Evolutionary conservation across 1,284 basidiomycete species (phyloP).

Genomic region (Trichosporon faecale): DNA sequence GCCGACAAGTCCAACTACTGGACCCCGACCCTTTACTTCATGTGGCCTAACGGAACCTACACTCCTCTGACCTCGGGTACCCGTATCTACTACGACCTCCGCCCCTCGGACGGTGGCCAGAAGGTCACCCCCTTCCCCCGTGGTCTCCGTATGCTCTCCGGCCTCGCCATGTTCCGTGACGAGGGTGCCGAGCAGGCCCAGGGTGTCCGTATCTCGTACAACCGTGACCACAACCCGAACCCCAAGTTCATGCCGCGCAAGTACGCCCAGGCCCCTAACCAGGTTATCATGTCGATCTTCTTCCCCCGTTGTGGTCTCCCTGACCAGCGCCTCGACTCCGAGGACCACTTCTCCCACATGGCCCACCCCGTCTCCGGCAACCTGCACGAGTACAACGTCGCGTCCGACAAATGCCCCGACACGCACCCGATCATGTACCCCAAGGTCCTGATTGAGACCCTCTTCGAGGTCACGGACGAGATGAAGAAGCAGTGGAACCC

Average conservation of each 20-base stretch:
- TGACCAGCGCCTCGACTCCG: conserved; percentile 44
- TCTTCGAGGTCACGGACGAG: conserved; percentile 2
- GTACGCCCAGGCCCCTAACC: background rate
- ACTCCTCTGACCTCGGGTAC: conserved; percentile 34
- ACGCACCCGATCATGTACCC: conserved; percentile 37
- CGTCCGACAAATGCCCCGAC: conserved; percentile 14
- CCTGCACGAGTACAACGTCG: background rate
- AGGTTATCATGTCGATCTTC: conserved; percentile 19
- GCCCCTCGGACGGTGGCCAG: conserved; percentile 11
- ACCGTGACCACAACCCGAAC: conserved; percentile 3
- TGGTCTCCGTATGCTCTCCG: conserved; percentile 54
- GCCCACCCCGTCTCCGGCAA: conserved; percentile 46
- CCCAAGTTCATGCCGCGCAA: conserved; percentile 7
- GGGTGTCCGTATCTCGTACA: conserved; percentile 14
- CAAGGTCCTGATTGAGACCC: conserved; percentile 18
- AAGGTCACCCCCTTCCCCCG: conserved; percentile 47
- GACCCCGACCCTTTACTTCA: conserved; percentile 54
- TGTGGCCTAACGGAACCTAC: conserved; percentile 37
- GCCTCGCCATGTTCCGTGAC: conserved; percentile 37
- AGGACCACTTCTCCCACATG: conserved; percentile 53
- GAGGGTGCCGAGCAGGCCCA: conserved; percentile 14
- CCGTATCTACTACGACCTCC: conserved; percentile 42
- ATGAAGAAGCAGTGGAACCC: conserved; percentile 14
- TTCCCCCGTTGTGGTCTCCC: conserved; percentile 44
- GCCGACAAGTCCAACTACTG: conserved; percentile 55